A percentile compares a stretch with the other conserved stretches of the same genome.
phyloP scores from a whole-genome alignment of 2,329 filamentous ascomycete genomes.

The Sodiomyces alkalinus region DNA sequence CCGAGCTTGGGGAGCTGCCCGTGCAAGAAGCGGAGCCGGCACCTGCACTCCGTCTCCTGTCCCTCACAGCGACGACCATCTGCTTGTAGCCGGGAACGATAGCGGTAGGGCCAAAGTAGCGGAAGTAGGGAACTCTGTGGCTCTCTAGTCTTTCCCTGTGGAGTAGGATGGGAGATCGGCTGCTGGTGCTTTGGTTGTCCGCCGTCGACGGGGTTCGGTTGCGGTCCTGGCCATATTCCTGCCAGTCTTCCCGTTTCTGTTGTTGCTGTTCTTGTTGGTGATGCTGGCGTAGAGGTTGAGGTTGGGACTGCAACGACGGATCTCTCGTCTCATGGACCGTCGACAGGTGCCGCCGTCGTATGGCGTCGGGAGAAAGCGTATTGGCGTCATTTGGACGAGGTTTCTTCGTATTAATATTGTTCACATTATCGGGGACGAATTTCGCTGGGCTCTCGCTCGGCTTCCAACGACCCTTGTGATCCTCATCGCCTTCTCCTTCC shows the following conservation, averaged over 20 bases:
- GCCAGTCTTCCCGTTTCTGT: too few species aligned
- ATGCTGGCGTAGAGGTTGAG: not conserved
- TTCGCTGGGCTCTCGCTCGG: not conserved
- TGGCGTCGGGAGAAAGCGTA: too few species aligned
- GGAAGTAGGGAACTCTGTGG: conserved; percentile 87
- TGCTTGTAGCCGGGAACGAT: conserved; percentile 65
- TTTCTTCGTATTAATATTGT: too few species aligned
- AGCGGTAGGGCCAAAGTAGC: conserved; percentile 53
- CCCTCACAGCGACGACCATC: conserved; percentile 68
- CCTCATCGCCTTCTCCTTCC: conserved; percentile 20
- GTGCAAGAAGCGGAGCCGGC: conserved; percentile 9
- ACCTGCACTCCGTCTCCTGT: conserved; percentile 38
- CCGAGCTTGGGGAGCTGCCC: too few species aligned
- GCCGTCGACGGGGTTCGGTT: conserved; percentile 18
- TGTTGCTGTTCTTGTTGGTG: conserved; percentile 7
- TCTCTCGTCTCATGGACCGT: conserved; percentile 2
- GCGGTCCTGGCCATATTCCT: too few species aligned
- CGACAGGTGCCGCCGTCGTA: not conserved
- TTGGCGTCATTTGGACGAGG: too few species aligned
- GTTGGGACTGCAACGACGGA: not conserved
- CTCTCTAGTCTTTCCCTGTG: conserved; percentile 52
- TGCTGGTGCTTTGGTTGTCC: conserved; percentile 21
- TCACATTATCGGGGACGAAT: too few species aligned
- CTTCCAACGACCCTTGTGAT: conserved; percentile 4
- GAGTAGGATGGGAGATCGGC: conserved; percentile 29